These are phyloP conservation scores for Chaetomiaceae sp. DNA, from an alignment of 2,329 filamentous ascomycete genomes.

Conservation along the genomic window DNA sequence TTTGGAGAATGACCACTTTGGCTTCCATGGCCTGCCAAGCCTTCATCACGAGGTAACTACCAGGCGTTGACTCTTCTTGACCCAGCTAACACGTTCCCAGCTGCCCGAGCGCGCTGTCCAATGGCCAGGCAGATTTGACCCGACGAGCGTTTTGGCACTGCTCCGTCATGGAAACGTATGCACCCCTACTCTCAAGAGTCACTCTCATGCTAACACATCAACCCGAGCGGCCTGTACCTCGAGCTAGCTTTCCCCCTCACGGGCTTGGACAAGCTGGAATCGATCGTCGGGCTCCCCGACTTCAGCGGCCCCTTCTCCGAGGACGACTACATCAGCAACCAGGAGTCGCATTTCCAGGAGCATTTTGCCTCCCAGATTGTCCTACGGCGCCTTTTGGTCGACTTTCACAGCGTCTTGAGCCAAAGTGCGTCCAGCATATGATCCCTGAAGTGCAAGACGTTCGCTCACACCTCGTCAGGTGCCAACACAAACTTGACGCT, in stretches of 20 bases:
- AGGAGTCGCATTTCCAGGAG: conserved; percentile 51
- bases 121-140: conserved; percentile 46
- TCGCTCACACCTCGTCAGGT: neutral
- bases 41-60: conserved; percentile 48
- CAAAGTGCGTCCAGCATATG: conserved; percentile 40
- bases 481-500: neutral
- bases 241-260: conserved; percentile 56
- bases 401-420: conserved; percentile 49
- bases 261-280: conserved; percentile 49
- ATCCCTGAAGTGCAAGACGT: too few species aligned
- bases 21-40: conserved; percentile 56
- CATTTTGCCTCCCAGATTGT: conserved; percentile 59
- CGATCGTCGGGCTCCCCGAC: conserved; percentile 50
- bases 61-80: neutral
- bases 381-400: conserved; percentile 48
- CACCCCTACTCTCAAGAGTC: neutral
- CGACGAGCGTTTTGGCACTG: conserved; percentile 56
- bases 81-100: conserved; percentile 25
- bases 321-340: conserved; percentile 44
- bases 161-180: conserved; percentile 50
- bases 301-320: conserved; percentile 47
- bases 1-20: conserved; percentile 53
- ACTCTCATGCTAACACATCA: conserved; percentile 21
- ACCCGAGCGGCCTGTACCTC: conserved; percentile 47
- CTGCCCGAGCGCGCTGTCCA: conserved; percentile 42